These are phyloP conservation scores for Colletotrichum abscissum DNA, from an alignment of 2,329 filamentous ascomycete species.

Conservation along the genomic window DNA sequence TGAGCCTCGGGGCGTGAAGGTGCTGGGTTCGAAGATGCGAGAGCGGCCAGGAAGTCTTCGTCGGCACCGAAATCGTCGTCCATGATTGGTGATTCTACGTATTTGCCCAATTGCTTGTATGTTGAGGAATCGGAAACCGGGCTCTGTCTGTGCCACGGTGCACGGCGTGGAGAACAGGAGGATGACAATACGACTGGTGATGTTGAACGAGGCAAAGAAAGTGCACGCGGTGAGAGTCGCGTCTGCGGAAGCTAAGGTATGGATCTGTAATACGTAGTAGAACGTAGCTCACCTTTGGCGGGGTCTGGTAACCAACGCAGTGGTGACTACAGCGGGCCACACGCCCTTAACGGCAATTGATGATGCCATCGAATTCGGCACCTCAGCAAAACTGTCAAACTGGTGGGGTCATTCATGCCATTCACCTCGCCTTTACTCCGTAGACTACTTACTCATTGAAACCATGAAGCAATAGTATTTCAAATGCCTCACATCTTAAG, in stretches of 20 bases:
- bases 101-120: background rate
- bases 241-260: background rate
- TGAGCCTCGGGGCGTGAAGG: conserved; percentile 38
- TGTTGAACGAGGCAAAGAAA: background rate
- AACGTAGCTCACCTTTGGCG: background rate
- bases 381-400: background rate
- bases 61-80: conserved; percentile 70
- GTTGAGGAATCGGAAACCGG: background rate
- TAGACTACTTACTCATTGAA: too few species aligned
- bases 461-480: too few species aligned
- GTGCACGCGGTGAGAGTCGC: background rate
- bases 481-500: background rate
- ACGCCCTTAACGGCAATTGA: background rate
- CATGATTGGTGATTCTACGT: conserved; percentile 41
- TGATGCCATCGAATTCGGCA: background rate
- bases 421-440: background rate
- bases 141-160: background rate
- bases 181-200: background rate
- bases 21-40: conserved; percentile 60
- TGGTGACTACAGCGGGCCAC: background rate
- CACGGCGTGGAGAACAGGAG: background rate
- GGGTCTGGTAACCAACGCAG: background rate
- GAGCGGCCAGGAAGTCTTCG: conserved; percentile 65
- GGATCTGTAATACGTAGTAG: background rate
- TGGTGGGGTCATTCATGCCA: background rate